These are phyloP conservation scores for Austroboletus novae-zelandiae DNA, from an alignment of 1,284 basidiomycete genomes.

Conservation along the genomic window DNA sequence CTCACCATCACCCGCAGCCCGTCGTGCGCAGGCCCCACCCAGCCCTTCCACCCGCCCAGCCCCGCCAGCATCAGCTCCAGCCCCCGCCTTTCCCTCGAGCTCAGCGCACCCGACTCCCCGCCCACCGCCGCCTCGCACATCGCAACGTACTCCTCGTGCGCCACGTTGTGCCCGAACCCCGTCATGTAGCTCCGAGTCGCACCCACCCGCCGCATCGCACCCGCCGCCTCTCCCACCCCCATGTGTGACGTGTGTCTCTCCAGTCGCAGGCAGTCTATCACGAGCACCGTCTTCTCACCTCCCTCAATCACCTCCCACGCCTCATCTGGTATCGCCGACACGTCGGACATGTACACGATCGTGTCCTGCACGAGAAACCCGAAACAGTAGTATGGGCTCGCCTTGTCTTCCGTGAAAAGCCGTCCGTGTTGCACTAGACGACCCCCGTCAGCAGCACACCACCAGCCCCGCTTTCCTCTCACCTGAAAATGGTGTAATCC, in stretches of 20 bases:
- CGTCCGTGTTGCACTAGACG: conserved; percentile 63
- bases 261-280: conserved; percentile 71
- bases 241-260: conserved; percentile 68
- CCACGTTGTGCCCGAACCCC: conserved; percentile 69
- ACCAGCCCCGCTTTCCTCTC: conserved; percentile 13
- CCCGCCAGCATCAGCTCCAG: conserved; percentile 43
- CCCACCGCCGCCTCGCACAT: conserved; percentile 51
- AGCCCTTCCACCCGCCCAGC: conserved; percentile 43
- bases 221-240: conserved; percentile 59
- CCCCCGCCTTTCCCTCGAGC: conserved; percentile 41
- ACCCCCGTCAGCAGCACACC: conserved; percentile 1
- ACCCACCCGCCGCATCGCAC: conserved; percentile 50
- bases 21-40: conserved; percentile 71
- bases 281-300: conserved; percentile 49
- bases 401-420: conserved; percentile 41
- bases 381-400: conserved; percentile 65
- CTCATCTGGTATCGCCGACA: conserved; percentile 68
- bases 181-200: conserved; percentile 63
- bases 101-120: conserved; percentile 24
- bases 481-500: conserved; percentile 68
- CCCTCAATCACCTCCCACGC: conserved; percentile 55
- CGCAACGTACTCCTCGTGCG: conserved; percentile 65
- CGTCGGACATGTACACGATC: conserved; percentile 73
- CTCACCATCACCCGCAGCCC: conserved; percentile 55
- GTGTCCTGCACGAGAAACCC: conserved; percentile 70